These are phyloP conservation scores for Ophiosphaerella narmari DNA, from an alignment of 2,329 filamentous ascomycete genomes.

Conservation along the genomic window DNA sequence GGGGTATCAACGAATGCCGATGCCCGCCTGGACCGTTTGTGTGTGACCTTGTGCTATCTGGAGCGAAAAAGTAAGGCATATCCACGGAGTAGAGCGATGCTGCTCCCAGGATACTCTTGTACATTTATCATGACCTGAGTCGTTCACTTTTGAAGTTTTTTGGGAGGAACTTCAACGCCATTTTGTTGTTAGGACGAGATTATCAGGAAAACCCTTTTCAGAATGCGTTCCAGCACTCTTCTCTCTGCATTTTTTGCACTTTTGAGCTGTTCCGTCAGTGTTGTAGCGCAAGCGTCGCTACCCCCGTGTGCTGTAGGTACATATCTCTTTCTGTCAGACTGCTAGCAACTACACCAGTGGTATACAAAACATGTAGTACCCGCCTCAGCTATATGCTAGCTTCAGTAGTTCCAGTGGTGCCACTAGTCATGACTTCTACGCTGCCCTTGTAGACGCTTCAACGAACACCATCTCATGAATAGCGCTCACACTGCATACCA, in stretches of 20 bases:
- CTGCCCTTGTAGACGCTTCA: too few relatives aligned
- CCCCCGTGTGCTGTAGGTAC: constrained; percentile 6
- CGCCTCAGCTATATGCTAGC: neutral
- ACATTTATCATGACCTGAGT: neutral
- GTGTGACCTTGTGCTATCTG: neutral
- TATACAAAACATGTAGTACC: too few relatives aligned
- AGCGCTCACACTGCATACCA: neutral
- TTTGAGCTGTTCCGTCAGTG: neutral
- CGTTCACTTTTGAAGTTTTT: neutral
- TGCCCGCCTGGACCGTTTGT: neutral
- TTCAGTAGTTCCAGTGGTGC: neutral
- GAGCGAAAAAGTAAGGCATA: neutral
- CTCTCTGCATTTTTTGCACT: neutral
- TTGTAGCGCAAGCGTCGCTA: constrained; percentile 2
- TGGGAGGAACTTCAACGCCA: neutral
- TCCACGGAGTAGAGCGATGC: neutral
- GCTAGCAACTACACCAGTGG: neutral
- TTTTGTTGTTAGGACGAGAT: neutral
- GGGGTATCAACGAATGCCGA: too few relatives aligned
- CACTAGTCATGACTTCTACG: too few relatives aligned
- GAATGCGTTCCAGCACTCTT: neutral
- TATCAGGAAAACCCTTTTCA: neutral
- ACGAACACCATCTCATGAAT: neutral
- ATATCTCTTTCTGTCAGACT: neutral
- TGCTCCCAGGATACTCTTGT: neutral